A percentile compares a stretch with the other conserved stretches of the same genome.
phyloP scores from a whole-genome alignment of 768 basidiomycete species.

The Holtermannia corniformis region DNA sequence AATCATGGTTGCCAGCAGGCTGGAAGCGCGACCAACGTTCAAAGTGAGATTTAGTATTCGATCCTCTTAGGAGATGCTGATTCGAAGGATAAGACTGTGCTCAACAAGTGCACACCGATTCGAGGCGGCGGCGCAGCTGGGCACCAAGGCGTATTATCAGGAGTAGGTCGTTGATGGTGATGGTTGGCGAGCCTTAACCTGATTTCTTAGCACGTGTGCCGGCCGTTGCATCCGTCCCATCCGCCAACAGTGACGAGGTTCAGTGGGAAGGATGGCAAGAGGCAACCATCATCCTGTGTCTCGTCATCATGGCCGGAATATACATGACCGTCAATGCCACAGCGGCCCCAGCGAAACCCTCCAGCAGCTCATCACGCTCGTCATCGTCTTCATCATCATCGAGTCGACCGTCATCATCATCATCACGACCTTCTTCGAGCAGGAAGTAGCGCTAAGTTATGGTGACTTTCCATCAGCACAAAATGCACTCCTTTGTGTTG shows the following conservation, averaged over 20 bases:
- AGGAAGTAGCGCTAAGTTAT: background rate
- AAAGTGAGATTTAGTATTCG: background rate
- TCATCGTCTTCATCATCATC: conserved; percentile 8
- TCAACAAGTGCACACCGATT: background rate
- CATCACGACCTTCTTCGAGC: background rate
- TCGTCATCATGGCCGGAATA: conserved; percentile 25
- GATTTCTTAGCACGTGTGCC: too few species aligned
- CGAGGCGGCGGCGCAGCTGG: too few species aligned
- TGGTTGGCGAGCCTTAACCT: too few species aligned
- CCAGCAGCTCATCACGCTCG: conserved; percentile 5
- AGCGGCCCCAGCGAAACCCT: conserved; percentile 2
- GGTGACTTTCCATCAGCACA: conserved; percentile 2
- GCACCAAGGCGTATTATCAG: too few species aligned
- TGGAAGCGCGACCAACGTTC: background rate
- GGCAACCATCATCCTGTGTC: conserved; percentile 29
- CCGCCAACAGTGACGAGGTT: too few species aligned
- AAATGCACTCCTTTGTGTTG: too few species aligned
- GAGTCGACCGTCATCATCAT: conserved; percentile 9
- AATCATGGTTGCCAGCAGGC: background rate
- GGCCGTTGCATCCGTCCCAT: too few species aligned
- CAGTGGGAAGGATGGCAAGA: conserved; percentile 31
- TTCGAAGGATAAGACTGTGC: background rate
- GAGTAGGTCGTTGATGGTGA: conserved; percentile 5
- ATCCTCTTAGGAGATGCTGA: background rate
- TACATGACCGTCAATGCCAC: conserved; percentile 16